Conservation (phyloP, 2,329 filamentous ascomycete genomes). For the Chalaropsis ovoidea region DNA sequence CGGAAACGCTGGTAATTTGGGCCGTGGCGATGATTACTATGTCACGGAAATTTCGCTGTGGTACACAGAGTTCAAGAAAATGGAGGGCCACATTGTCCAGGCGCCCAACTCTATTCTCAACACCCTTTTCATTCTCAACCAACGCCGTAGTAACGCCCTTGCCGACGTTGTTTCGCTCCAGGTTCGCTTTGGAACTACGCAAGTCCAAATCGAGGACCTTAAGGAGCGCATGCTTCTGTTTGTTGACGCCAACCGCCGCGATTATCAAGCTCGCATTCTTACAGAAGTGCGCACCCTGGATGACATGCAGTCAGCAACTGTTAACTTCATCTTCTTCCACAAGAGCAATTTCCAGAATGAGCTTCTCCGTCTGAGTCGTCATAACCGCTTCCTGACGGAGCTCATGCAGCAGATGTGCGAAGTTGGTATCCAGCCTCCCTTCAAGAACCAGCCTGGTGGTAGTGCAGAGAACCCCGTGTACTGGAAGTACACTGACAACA, state of each 20-base stretch:
- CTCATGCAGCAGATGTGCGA: constrained; percentile 78
- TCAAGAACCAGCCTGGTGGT: constrained; percentile 51
- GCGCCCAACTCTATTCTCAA: constrained; percentile 92
- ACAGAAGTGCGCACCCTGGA: constrained; percentile 72
- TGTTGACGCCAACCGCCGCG: constrained; percentile 73
- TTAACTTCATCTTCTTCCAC: constrained; percentile 96
- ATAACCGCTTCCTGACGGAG: constrained; percentile 90
- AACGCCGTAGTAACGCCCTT: constrained; percentile 76
- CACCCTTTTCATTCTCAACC: constrained; percentile 87
- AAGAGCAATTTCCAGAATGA: constrained; percentile 97
- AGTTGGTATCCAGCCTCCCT: constrained; percentile 73
- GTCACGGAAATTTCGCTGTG: constrained; percentile 88
- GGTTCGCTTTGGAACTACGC: constrained; percentile 79
- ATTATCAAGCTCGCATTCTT: constrained; percentile 76
- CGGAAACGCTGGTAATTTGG: constrained; percentile 69
- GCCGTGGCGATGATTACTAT: constrained; percentile 85
- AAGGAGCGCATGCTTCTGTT: constrained; percentile 74
- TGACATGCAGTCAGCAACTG: constrained; percentile 72
- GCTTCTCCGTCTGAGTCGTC: constrained; percentile 72
- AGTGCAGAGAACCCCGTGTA: constrained; percentile 59
- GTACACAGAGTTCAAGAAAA: constrained; percentile 97
- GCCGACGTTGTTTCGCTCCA: constrained; percentile 76
- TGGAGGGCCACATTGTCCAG: constrained; percentile 93
- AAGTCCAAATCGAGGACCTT: constrained; percentile 72
- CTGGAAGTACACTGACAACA: constrained; percentile 32